A percentile compares a stretch with the other conserved stretches of the same genome.
These are phyloP conservation scores for Sophora flavescens DNA, from an alignment of 306 rosid species.

Conservation along the genomic window DNA sequence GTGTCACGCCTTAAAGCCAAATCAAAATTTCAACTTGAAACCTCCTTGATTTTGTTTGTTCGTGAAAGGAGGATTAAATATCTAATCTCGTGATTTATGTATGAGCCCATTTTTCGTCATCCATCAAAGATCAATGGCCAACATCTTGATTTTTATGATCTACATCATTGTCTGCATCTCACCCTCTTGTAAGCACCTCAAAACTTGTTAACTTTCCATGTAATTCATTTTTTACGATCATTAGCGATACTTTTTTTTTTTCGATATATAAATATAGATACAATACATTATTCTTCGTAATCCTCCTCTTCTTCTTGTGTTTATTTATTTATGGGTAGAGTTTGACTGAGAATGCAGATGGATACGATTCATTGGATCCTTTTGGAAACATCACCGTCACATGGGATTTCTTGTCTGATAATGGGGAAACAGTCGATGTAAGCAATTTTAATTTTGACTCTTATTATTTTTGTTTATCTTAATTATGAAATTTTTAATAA, in stretches of 20 bases:
- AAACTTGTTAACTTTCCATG: neutral
- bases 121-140: slow-evolving; percentile 39
- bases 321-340: neutral
- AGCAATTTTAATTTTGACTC: slow-evolving; percentile 25
- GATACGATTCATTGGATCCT: slow-evolving; percentile 78
- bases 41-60: neutral
- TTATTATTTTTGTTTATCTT: neutral
- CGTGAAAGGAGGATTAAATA: neutral
- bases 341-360: slow-evolving; percentile 65
- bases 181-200: slow-evolving; percentile 62
- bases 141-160: slow-evolving; percentile 42
- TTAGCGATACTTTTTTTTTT: no score
- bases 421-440: slow-evolving; percentile 57
- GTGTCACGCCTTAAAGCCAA: neutral
- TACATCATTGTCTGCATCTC: slow-evolving; percentile 47
- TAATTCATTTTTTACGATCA: neutral
- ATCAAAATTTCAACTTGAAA: slow-evolving; percentile 9
- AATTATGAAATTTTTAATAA: neutral
- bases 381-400: slow-evolving; percentile 65
- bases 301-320: neutral
- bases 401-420: slow-evolving; percentile 72
- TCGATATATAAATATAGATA: no score
- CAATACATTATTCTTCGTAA: neutral
- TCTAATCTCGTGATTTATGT: neutral
- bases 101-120: slow-evolving; percentile 39